Evolutionary conservation across 441 rosid genomes (phyloP).

Genomic region (Kokia cookei): DNA sequence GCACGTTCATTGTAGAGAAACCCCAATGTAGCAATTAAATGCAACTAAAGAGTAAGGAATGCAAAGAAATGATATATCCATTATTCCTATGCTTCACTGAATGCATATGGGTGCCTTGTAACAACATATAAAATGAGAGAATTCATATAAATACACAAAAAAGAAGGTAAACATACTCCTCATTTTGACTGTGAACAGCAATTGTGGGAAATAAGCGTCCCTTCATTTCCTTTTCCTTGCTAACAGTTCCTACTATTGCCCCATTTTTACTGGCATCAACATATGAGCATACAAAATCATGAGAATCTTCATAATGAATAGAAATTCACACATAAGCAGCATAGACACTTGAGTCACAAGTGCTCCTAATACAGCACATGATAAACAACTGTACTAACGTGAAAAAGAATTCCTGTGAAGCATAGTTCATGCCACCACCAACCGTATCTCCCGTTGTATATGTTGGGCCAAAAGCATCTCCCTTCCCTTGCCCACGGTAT

Average conservation of each 20-base stretch:
- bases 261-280: slow-evolving; percentile 68
- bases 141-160: slow-evolving; percentile 2
- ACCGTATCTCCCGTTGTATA: slow-evolving; percentile 69
- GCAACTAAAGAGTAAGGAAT: neutral
- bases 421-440: slow-evolving; percentile 92
- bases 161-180: slow-evolving; percentile 65
- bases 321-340: neutral
- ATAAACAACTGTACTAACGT: slow-evolving; percentile 56
- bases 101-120: neutral
- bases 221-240: slow-evolving; percentile 66
- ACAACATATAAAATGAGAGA: neutral
- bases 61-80: neutral
- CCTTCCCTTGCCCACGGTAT: slow-evolving; percentile 72
- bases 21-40: neutral
- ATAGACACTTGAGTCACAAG: neutral
- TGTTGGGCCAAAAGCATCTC: slow-evolving; percentile 85
- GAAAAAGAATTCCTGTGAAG: slow-evolving; percentile 79
- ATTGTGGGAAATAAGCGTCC: slow-evolving; percentile 79
- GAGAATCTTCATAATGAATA: neutral
- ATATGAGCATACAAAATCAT: slow-evolving; percentile 8
- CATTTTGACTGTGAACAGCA: slow-evolving; percentile 91
- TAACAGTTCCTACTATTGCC: slow-evolving; percentile 52
- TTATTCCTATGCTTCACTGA: neutral
- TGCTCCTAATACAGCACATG: neutral
- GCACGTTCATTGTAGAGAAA: neutral